A percentile compares a stretch with the other conserved stretches of the same genome.
phyloP scores from a whole-genome alignment of 164 flowering plant genomes.

The Warburgia ugandensis region DNA sequence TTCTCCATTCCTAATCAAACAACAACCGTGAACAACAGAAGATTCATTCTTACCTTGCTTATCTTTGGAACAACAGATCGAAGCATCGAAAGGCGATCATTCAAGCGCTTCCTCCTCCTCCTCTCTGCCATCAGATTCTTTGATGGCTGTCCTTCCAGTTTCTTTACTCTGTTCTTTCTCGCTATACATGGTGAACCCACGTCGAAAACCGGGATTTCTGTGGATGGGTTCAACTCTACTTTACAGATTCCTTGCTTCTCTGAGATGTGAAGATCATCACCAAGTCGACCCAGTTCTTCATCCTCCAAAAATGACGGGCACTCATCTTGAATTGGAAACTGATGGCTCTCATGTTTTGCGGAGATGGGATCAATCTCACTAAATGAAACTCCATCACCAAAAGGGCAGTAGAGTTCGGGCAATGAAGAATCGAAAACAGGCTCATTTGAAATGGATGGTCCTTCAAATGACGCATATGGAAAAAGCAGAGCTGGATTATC shows the following conservation, averaged over 20 bases:
- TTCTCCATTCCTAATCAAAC: neutral
- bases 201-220: conserved; percentile 20
- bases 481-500: conserved; percentile 28
- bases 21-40: neutral
- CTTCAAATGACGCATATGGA: conserved; percentile 25
- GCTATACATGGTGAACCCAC: conserved; percentile 23
- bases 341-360: conserved; percentile 10
- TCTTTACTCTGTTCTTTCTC: conserved; percentile 43
- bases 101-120: conserved; percentile 72
- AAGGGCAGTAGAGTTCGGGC: conserved; percentile 21
- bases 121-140: conserved; percentile 98
- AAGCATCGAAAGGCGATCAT: conserved; percentile 92
- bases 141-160: conserved; percentile 68
- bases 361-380: conserved; percentile 24
- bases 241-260: conserved; percentile 23
- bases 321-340: conserved; percentile 33
- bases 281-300: conserved; percentile 19
- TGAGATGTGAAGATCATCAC: conserved; percentile 16
- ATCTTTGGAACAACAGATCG: conserved; percentile 93
- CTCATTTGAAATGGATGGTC: conserved; percentile 7
- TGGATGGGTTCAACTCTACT: conserved; percentile 29
- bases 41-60: conserved; percentile 57
- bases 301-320: conserved; percentile 21
- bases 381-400: conserved; percentile 23
- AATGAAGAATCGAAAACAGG: conserved; percentile 24